Percentiles rank a stretch among this genome's conserved stretches.
These are phyloP conservation scores for Macrophomina tecta DNA, from an alignment of 2,329 filamentous ascomycete species.

Conservation along the genomic window DNA sequence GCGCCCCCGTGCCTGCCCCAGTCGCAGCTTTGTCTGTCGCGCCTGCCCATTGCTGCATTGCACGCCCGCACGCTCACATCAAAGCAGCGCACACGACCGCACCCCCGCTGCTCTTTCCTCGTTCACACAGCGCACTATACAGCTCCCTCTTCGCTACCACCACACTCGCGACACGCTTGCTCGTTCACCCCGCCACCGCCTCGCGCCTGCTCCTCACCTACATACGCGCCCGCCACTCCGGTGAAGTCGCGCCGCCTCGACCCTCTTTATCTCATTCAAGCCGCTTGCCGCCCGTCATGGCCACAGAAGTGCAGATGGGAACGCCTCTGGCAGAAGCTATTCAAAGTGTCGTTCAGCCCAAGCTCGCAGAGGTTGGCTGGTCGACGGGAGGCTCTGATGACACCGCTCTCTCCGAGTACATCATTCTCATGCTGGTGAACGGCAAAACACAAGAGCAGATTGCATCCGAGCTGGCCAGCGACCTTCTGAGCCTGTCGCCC, in stretches of 20 bases:
- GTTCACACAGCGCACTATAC: background rate
- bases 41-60: slow-evolving; percentile 20
- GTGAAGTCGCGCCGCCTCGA: slow-evolving; percentile 21
- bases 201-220: slow-evolving; percentile 8
- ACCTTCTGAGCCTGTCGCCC: slow-evolving; percentile 80
- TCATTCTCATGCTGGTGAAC: slow-evolving; percentile 95
- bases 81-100: slow-evolving; percentile 14
- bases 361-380: slow-evolving; percentile 93
- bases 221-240: slow-evolving; percentile 17
- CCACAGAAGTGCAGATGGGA: slow-evolving; percentile 75
- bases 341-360: slow-evolving; percentile 82
- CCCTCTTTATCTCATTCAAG: slow-evolving; percentile 24
- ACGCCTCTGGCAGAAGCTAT: slow-evolving; percentile 86
- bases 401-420: slow-evolving; percentile 89
- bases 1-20: slow-evolving; percentile 14
- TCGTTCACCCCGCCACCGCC: slow-evolving; percentile 10
- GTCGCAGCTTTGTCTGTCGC: slow-evolving; percentile 15
- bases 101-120: background rate
- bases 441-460: slow-evolving; percentile 92
- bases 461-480: slow-evolving; percentile 82
- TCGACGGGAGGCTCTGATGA: slow-evolving; percentile 80
- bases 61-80: slow-evolving; percentile 18
- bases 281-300: slow-evolving; percentile 60
- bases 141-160: background rate
- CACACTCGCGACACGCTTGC: background rate